phyloP scores from a whole-genome alignment of 768 basidiomycete species.

The Clitopilus hobsonii region DNA sequence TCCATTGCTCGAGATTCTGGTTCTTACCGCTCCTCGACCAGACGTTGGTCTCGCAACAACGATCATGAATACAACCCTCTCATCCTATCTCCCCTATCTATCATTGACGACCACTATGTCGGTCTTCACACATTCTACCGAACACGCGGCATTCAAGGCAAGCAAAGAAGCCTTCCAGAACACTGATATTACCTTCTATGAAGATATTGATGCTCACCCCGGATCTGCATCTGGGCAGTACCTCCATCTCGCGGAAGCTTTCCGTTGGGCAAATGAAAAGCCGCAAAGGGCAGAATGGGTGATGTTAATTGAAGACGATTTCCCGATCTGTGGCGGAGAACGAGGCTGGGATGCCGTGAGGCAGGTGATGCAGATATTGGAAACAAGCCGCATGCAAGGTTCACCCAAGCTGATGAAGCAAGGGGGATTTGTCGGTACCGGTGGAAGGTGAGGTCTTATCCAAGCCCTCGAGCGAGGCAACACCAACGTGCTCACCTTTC shows the following conservation, averaged over 20 bases:
- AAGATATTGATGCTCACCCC: constrained; percentile 24
- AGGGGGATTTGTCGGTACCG: constrained; percentile 36
- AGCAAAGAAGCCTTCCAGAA: constrained; percentile 18
- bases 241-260: constrained; percentile 36
- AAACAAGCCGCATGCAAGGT: constrained; percentile 12
- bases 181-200: constrained; percentile 20
- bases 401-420: constrained; percentile 15
- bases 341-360: constrained; percentile 25
- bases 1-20: constrained; percentile 33
- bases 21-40: constrained; percentile 35
- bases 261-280: constrained; percentile 26
- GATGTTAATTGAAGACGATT: constrained; percentile 41
- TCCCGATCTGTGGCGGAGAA: constrained; percentile 33
- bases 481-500: background rate
- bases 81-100: constrained; percentile 30
- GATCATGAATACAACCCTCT: constrained; percentile 30
- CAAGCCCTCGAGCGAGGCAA: background rate
- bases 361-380: constrained; percentile 25
- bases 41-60: constrained; percentile 20
- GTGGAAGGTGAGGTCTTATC: constrained; percentile 26
- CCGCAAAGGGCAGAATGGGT: constrained; percentile 30
- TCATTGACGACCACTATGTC: constrained; percentile 24
- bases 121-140: constrained; percentile 32
- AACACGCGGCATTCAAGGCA: constrained; percentile 25
- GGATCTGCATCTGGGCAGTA: constrained; percentile 26